phyloP scores from a whole-genome alignment of 257 asterid genomes.

The Vinca minor region DNA sequence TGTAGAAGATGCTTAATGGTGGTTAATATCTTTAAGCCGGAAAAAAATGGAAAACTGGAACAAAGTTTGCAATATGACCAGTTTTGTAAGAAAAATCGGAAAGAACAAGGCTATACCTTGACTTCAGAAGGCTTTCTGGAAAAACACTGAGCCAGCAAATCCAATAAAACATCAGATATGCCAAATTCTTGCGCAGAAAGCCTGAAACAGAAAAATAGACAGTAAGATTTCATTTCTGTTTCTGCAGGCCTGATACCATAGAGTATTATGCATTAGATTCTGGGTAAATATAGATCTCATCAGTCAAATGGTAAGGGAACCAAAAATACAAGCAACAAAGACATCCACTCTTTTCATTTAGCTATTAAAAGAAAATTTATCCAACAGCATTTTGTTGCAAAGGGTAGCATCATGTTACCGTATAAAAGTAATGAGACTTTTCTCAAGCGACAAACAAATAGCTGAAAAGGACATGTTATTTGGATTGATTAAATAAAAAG shows the following conservation, averaged over 20 bases:
- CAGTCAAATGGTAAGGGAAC: not conserved
- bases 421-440: not conserved
- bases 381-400: not conserved
- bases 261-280: not conserved
- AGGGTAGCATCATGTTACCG: not conserved
- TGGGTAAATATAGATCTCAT: not conserved
- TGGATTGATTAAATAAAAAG: not conserved
- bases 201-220: conserved; percentile 34
- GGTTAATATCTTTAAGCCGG: conserved; percentile 56
- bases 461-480: conserved; percentile 5
- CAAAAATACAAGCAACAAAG: conserved; percentile 1
- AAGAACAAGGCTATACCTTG: conserved; percentile 46
- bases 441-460: not conserved
- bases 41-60: conserved; percentile 53
- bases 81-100: conserved; percentile 25
- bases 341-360: not conserved
- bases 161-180: conserved; percentile 48
- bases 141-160: conserved; percentile 56
- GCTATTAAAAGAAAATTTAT: not conserved
- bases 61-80: conserved; percentile 58
- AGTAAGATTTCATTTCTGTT: not conserved
- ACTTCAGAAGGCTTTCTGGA: conserved; percentile 63
- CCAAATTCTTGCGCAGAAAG: conserved; percentile 50
- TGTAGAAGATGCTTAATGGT: conserved; percentile 67
- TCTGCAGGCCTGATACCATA: not conserved